These are phyloP conservation scores for Saxophila tyrrhenica DNA, from an alignment of 495 filamentous ascomycete genomes.

Conservation along the genomic window DNA sequence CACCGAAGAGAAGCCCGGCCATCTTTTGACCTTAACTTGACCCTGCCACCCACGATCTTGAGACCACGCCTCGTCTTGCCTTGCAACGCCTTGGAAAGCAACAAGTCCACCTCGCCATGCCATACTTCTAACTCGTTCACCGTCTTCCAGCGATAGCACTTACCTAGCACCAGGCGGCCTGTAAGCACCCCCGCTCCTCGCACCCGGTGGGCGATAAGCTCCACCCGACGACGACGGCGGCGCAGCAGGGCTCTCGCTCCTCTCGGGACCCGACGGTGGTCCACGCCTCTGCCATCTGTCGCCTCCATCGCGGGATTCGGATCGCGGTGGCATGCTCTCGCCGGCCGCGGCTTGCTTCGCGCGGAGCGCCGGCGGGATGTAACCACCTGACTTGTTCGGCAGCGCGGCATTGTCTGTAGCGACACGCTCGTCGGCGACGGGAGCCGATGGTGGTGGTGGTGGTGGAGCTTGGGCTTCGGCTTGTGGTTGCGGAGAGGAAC, in stretches of 20 bases:
- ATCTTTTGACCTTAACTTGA: too few relatives aligned
- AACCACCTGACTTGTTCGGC: slow-evolving; percentile 18
- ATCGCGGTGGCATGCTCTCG: slow-evolving; percentile 6
- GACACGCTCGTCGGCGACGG: slow-evolving; percentile 22
- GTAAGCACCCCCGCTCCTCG: neutral
- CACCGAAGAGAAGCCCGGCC: too few relatives aligned
- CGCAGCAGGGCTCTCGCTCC: slow-evolving; percentile 16
- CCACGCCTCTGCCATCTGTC: slow-evolving; percentile 12
- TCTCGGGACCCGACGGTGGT: slow-evolving; percentile 12
- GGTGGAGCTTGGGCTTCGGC: slow-evolving; percentile 9
- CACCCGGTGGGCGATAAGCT: neutral
- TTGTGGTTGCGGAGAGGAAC: slow-evolving; percentile 28
- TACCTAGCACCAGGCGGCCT: neutral
- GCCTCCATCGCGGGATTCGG: slow-evolving; percentile 7
- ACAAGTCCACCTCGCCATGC: neutral
- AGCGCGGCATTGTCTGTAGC: slow-evolving; percentile 14
- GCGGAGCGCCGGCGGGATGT: slow-evolving; percentile 30
- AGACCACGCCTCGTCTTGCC: too few relatives aligned
- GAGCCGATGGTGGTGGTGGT: slow-evolving; percentile 6
- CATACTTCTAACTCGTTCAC: neutral
- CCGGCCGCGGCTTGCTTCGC: slow-evolving; percentile 3
- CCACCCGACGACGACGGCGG: slow-evolving; percentile 5
- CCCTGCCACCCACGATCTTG: too few relatives aligned
- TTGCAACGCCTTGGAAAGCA: too few relatives aligned
- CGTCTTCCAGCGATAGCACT: too few relatives aligned